These are phyloP conservation scores for Zasmidium citrigriseum DNA, from an alignment of 2,329 filamentous ascomycete genomes.

Conservation along the genomic window DNA sequence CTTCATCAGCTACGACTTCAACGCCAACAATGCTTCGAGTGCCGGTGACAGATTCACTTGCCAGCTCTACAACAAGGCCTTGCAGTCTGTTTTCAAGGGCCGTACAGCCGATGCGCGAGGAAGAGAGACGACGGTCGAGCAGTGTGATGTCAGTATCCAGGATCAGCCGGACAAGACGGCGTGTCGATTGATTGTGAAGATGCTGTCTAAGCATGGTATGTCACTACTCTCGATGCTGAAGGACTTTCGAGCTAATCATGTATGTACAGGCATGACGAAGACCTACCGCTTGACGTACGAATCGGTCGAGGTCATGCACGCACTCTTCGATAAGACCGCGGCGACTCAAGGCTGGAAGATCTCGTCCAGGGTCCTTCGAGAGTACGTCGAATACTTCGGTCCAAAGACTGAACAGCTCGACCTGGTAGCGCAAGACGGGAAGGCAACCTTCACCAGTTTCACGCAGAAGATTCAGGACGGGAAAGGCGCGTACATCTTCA, in stretches of 20 bases:
- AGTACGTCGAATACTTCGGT: constrained; percentile 78
- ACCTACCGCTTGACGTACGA: constrained; percentile 78
- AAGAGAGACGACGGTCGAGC: constrained; percentile 69
- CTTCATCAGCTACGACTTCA: constrained; percentile 71
- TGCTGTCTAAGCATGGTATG: constrained; percentile 70
- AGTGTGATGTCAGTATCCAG: constrained; percentile 72
- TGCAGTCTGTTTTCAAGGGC: constrained; percentile 74
- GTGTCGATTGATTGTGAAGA: constrained; percentile 73
- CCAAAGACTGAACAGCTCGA: constrained; percentile 79
- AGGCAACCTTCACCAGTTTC: constrained; percentile 76
- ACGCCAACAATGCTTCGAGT: constrained; percentile 26
- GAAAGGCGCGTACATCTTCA: constrained; percentile 49
- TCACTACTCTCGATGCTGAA: not conserved
- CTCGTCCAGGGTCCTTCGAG: constrained; percentile 68
- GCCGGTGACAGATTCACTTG: constrained; percentile 63
- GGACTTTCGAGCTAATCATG: constrained; percentile 22
- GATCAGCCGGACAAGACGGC: constrained; percentile 67
- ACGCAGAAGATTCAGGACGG: constrained; percentile 76
- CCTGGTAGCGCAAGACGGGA: constrained; percentile 69
- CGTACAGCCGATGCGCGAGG: constrained; percentile 65
- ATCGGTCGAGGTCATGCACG: constrained; percentile 70
- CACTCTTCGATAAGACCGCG: constrained; percentile 68
- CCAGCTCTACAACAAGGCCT: constrained; percentile 67
- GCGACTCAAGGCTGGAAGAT: constrained; percentile 73
- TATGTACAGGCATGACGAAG: constrained; percentile 66